phyloP scores from a whole-genome alignment of 306 rosid genomes.

The Cicer pinnatifidum region DNA sequence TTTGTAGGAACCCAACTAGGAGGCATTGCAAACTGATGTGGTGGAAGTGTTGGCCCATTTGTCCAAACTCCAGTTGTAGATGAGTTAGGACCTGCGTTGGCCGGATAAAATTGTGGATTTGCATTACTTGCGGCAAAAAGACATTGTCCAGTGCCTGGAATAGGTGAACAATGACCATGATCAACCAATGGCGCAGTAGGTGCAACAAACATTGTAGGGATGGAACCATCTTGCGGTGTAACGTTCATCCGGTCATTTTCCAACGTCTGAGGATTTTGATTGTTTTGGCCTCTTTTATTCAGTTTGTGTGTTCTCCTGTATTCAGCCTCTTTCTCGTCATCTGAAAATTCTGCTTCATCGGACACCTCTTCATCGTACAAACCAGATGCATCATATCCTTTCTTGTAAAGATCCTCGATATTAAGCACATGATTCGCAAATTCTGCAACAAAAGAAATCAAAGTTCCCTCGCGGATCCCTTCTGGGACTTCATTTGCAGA shows the following conservation, averaged over 20 bases:
- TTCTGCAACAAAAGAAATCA: constrained; percentile 68
- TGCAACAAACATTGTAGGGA: constrained; percentile 32
- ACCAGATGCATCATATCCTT: constrained; percentile 86
- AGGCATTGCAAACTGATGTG: constrained; percentile 48
- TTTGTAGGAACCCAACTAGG: constrained; percentile 51
- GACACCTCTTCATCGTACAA: constrained; percentile 64
- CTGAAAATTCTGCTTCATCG: constrained; percentile 71
- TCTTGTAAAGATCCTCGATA: constrained; percentile 61
- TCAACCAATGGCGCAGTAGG: constrained; percentile 33
- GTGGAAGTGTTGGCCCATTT: constrained; percentile 50
- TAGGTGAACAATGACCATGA: constrained; percentile 44
- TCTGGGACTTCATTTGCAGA: constrained; percentile 69
- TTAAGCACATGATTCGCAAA: constrained; percentile 69
- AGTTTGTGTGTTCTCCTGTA: constrained; percentile 54
- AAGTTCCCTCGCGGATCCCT: constrained; percentile 56
- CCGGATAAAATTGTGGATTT: constrained; percentile 51
- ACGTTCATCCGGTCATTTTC: constrained; percentile 43
- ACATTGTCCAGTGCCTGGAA: constrained; percentile 47
- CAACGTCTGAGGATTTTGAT: constrained; percentile 46
- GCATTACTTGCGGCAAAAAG: constrained; percentile 35
- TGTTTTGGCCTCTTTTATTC: constrained; percentile 55
- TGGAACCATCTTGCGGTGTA: constrained; percentile 23
- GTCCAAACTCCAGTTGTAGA: constrained; percentile 56
- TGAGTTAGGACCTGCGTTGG: constrained; percentile 35
- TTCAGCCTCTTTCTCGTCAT: constrained; percentile 83